phyloP scores from a whole-genome alignment of 2,329 filamentous ascomycete species.

The Aspergillus texensis region DNA sequence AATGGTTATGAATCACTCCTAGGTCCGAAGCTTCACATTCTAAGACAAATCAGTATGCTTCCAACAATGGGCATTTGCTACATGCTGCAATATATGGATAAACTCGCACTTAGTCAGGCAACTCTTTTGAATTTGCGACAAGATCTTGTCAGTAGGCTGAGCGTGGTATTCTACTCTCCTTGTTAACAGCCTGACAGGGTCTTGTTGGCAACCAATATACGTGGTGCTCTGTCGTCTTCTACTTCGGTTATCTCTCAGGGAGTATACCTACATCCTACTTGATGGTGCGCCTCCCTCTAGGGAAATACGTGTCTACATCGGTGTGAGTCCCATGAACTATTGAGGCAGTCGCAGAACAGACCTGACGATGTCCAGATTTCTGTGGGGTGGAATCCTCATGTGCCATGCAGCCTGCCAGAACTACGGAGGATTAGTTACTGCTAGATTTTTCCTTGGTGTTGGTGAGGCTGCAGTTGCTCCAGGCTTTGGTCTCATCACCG shows the following conservation, averaged over 20 bases:
- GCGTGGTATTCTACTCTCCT: too few species aligned
- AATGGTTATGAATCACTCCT: neutral
- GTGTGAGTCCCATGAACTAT: slow-evolving; percentile 27
- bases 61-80: slow-evolving; percentile 34
- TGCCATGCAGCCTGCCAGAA: slow-evolving; percentile 33
- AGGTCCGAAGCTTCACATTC: too few species aligned
- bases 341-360: too few species aligned
- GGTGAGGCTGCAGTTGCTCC: slow-evolving; percentile 34
- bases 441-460: slow-evolving; percentile 42
- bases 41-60: slow-evolving; percentile 19
- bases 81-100: slow-evolving; percentile 35
- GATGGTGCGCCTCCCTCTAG: slow-evolving; percentile 36
- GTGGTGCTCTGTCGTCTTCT: slow-evolving; percentile 37
- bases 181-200: too few species aligned
- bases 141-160: slow-evolving; percentile 22
- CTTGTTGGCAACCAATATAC: slow-evolving; percentile 23
- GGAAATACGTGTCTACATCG: slow-evolving; percentile 32
- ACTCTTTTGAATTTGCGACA: slow-evolving; percentile 30
- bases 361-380: slow-evolving; percentile 13
- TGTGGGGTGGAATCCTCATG: slow-evolving; percentile 38
- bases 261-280: slow-evolving; percentile 40
- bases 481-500: slow-evolving; percentile 41
- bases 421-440: slow-evolving; percentile 40
- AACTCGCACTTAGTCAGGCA: slow-evolving; percentile 32
- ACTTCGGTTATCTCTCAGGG: slow-evolving; percentile 40